Evolutionary conservation across 1,139 yeast species (phyloP).

Genomic region (Entelexis sorbosivorans): DNA sequence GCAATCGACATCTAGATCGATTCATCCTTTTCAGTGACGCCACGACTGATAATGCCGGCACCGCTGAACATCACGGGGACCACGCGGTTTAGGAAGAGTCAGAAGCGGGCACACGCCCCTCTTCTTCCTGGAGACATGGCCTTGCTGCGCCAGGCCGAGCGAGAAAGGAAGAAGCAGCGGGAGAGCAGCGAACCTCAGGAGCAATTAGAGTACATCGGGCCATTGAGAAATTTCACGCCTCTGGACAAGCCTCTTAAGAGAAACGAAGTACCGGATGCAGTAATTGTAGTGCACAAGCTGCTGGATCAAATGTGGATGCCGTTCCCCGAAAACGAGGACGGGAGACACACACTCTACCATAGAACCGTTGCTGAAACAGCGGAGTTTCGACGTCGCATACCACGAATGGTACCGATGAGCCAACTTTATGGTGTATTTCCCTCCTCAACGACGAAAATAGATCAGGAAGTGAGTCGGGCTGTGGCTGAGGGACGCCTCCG

Average conservation of each 20-base stretch:
- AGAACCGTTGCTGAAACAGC: conserved; percentile 24
- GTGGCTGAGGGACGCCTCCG: conserved; percentile 29
- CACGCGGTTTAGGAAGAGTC: conserved; percentile 9
- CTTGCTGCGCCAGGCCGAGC: conserved; percentile 26
- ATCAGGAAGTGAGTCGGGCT: conserved; percentile 31
- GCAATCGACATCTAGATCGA: no score
- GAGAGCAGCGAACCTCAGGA: conserved; percentile 17
- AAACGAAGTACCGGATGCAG: conserved; percentile 19
- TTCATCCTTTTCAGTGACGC: no score
- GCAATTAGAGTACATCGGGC: conserved; percentile 26
- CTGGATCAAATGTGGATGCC: conserved; percentile 27
- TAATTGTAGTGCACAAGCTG: conserved; percentile 23
- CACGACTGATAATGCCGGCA: background rate
- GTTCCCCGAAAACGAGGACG: conserved; percentile 27
- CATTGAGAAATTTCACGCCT: conserved; percentile 21
- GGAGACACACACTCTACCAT: conserved; percentile 18
- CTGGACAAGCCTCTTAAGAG: conserved; percentile 19
- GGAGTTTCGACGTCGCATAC: conserved; percentile 28
- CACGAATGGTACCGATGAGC: conserved; percentile 33
- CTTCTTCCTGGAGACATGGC: conserved; percentile 28
- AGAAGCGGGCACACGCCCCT: conserved; percentile 19
- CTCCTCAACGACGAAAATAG: conserved; percentile 37
- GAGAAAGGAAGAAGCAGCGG: conserved; percentile 23
- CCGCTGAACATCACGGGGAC: conserved; percentile 12
- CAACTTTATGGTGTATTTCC: conserved; percentile 38